Conservation (phyloP, 208 protist species). For the Acanthamoeba sp. region DNA sequence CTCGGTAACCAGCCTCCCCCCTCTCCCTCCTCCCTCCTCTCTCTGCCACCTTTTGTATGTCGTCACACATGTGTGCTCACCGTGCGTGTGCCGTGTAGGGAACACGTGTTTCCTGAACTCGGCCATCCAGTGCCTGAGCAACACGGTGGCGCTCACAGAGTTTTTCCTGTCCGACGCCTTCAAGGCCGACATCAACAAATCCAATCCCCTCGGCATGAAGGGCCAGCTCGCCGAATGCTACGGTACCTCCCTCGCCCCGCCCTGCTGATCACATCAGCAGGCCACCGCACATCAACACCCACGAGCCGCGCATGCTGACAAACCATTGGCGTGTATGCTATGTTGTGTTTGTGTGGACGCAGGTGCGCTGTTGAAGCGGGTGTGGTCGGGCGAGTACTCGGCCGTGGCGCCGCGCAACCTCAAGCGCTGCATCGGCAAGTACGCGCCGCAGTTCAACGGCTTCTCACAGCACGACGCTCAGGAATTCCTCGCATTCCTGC, state of each 20-base stretch:
- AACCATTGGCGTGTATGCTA: neutral
- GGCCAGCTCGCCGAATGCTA: slow-evolving; percentile 82
- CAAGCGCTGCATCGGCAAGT: slow-evolving; percentile 90
- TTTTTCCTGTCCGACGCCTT: slow-evolving; percentile 94
- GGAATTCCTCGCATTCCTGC: slow-evolving; percentile 89
- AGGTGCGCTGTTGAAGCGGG: slow-evolving; percentile 90
- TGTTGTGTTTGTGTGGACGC: neutral
- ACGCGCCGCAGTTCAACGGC: slow-evolving; percentile 82
- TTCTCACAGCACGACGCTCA: slow-evolving; percentile 86
- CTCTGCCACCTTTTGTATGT: neutral
- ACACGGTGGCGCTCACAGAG: slow-evolving; percentile 86
- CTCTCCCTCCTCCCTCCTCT: neutral
- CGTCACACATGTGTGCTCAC: neutral
- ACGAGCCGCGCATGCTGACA: too few species aligned
- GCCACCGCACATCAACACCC: neutral
- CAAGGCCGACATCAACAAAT: slow-evolving; percentile 87
- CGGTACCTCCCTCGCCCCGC: neutral
- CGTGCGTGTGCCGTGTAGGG: slow-evolving; percentile 73
- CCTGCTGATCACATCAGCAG: neutral
- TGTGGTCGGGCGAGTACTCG: slow-evolving; percentile 86
- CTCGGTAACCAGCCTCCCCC: neutral
- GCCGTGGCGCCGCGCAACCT: slow-evolving; percentile 92
- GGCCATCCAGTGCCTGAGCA: slow-evolving; percentile 95
- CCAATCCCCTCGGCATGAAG: slow-evolving; percentile 77
- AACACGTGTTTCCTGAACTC: slow-evolving; percentile 98